Percentiles rank a stretch among this genome's conserved stretches.
These are phyloP conservation scores for Iris macrosiphon DNA, from an alignment of 106 monocot species.

Conservation along the genomic window DNA sequence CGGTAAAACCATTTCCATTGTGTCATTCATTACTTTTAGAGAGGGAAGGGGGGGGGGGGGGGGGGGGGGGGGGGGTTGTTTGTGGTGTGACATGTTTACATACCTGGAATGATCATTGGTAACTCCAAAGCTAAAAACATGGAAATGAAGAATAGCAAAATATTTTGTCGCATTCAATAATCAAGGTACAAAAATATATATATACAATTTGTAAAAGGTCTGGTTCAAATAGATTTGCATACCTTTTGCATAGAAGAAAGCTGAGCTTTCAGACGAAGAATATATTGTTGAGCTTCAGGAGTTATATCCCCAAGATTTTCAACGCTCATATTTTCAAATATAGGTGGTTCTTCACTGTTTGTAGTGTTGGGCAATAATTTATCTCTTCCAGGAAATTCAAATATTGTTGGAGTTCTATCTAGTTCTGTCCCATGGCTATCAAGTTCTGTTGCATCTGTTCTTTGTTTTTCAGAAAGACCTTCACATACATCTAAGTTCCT, in stretches of 20 bases:
- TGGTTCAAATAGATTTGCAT: no score
- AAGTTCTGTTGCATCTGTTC: slow-evolving; percentile 11
- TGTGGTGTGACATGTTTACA: no score
- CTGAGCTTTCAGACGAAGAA: slow-evolving; percentile 56
- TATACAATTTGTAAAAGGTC: no score
- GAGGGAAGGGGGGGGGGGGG: no score
- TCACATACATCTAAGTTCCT: slow-evolving; percentile 49
- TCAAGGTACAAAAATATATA: no score
- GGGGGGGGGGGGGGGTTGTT: no score
- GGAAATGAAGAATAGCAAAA: no score
- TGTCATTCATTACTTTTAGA: no score
- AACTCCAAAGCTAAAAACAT: no score
- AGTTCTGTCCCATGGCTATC: slow-evolving; percentile 9
- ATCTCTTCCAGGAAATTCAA: slow-evolving; percentile 16
- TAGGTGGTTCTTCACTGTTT: slow-evolving; percentile 17
- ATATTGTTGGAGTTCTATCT: slow-evolving; percentile 18
- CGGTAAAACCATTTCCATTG: no score
- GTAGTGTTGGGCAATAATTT: slow-evolving; percentile 11
- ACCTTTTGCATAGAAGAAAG: slow-evolving; percentile 69
- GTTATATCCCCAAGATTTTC: slow-evolving; percentile 52
- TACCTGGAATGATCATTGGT: no score
- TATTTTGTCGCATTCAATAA: no score
- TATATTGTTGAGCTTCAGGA: slow-evolving; percentile 56
- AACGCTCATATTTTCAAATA: slow-evolving; percentile 17
- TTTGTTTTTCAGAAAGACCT: slow-evolving; percentile 24